phyloP scores from a whole-genome alignment of 2,329 filamentous ascomycete genomes.

The Alternaria burnsii region DNA sequence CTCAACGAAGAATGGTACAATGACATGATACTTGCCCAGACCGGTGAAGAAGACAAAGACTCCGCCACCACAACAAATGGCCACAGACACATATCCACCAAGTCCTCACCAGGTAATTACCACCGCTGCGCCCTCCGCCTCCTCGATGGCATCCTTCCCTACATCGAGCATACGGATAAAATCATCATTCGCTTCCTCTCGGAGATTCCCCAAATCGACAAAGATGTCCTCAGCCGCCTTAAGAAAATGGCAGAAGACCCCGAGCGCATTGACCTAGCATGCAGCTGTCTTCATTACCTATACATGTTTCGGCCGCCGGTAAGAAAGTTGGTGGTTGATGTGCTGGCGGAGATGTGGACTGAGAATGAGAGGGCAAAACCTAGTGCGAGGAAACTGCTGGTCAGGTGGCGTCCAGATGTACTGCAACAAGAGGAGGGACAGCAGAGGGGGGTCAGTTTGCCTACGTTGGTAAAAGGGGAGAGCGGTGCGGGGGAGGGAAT shows the following conservation, averaged over 20 bases:
- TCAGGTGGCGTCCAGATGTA: slow-evolving; percentile 63
- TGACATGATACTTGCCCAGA: slow-evolving; percentile 69
- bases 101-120: slow-evolving; percentile 66
- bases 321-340: slow-evolving; percentile 65
- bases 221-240: slow-evolving; percentile 75
- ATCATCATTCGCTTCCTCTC: slow-evolving; percentile 89
- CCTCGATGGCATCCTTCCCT: slow-evolving; percentile 88
- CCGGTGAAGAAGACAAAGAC: slow-evolving; percentile 17
- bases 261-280: slow-evolving; percentile 67
- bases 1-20: slow-evolving; percentile 98
- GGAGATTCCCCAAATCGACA: slow-evolving; percentile 83
- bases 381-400: slow-evolving; percentile 62
- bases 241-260: slow-evolving; percentile 69
- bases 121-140: slow-evolving; percentile 80
- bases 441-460: slow-evolving; percentile 17
- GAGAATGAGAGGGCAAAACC: slow-evolving; percentile 57
- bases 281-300: slow-evolving; percentile 65
- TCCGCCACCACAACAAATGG: slow-evolving; percentile 44
- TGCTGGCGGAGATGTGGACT: slow-evolving; percentile 66
- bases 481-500: slow-evolving; percentile 18
- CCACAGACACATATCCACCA: slow-evolving; percentile 48
- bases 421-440: slow-evolving; percentile 38
- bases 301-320: slow-evolving; percentile 64
- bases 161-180: slow-evolving; percentile 90
- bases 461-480: slow-evolving; percentile 33